Evolutionary conservation across 2,329 filamentous ascomycete genomes (phyloP).

Genomic region (Sordariomycetes sp.): DNA sequence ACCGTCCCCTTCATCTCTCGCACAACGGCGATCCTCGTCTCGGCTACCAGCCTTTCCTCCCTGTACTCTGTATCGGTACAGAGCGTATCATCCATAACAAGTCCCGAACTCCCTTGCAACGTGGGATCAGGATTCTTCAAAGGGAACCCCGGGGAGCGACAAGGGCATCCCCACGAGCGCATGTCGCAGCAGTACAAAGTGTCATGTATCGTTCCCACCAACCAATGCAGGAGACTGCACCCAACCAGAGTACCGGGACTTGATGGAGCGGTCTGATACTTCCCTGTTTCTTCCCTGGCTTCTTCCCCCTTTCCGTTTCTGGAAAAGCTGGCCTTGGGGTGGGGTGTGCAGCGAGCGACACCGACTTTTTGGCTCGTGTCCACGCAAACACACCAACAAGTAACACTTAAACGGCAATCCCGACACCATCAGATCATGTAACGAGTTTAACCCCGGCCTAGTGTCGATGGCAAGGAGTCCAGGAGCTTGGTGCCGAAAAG

Average conservation of each 20-base stretch:
- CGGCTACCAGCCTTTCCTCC: not conserved
- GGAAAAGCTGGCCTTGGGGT: not conserved
- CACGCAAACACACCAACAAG: not conserved
- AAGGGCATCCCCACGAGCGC: not conserved
- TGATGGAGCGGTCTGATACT: not conserved
- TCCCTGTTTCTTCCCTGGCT: conserved; percentile 1
- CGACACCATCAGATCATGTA: not conserved
- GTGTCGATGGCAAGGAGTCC: not conserved
- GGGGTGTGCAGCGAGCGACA: not conserved
- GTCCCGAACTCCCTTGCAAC: not conserved
- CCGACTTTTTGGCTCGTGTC: not conserved
- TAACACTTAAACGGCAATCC: not conserved
- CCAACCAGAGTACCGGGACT: conserved; percentile 1
- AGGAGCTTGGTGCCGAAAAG: not conserved
- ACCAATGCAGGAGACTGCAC: not conserved
- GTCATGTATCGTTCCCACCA: not conserved
- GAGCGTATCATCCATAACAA: not conserved
- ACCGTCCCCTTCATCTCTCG: not conserved
- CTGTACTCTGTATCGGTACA: not conserved
- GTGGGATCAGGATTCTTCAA: not conserved
- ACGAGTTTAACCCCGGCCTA: not conserved
- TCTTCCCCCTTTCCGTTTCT: not conserved
- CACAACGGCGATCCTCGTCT: not conserved
- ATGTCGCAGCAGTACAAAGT: not conserved
- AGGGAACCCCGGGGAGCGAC: not conserved